Percentiles rank a stretch among this genome's conserved stretches.
Conservation (phyloP, 2,329 filamentous ascomycete species). For the Colletotrichum eremochloae region DNA sequence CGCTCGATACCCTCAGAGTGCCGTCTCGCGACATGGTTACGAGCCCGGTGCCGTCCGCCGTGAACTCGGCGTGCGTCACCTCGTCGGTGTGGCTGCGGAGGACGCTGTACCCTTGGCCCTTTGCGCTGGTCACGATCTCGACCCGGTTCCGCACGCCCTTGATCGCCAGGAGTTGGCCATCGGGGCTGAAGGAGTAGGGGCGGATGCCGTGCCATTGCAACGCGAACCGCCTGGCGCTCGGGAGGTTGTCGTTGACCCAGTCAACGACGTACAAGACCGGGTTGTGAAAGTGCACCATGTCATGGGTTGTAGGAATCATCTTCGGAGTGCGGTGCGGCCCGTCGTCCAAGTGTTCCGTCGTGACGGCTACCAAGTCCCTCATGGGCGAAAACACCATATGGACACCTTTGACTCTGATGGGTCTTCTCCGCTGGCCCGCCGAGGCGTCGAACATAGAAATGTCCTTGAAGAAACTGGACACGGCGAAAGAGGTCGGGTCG, state of each 20-base stretch:
- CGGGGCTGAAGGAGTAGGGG: slow-evolving; percentile 29
- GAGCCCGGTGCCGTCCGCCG: slow-evolving; percentile 19
- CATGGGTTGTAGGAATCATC: slow-evolving; percentile 21
- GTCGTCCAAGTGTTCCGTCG: slow-evolving; percentile 29
- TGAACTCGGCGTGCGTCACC: slow-evolving; percentile 40
- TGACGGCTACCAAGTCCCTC: slow-evolving; percentile 21
- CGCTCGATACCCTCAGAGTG: slow-evolving; percentile 33
- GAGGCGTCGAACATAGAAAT: slow-evolving; percentile 31
- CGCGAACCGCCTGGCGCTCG: slow-evolving; percentile 4
- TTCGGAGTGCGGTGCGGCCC: not conserved
- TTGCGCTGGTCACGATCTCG: slow-evolving; percentile 24
- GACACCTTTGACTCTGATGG: slow-evolving; percentile 28
- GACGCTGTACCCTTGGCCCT: slow-evolving; percentile 27
- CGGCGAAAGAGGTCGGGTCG: slow-evolving; percentile 26
- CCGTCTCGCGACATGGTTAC: slow-evolving; percentile 38
- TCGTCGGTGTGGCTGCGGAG: slow-evolving; percentile 40
- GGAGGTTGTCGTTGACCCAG: not conserved
- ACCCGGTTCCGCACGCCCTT: slow-evolving; percentile 33
- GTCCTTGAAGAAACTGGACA: slow-evolving; percentile 32
- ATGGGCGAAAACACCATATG: slow-evolving; percentile 32
- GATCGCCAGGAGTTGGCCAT: slow-evolving; percentile 25
- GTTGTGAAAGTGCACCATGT: slow-evolving; percentile 31
- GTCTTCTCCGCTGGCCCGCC: not conserved
- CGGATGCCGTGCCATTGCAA: slow-evolving; percentile 35
- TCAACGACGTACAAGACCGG: slow-evolving; percentile 26